A percentile compares a stretch with the other conserved stretches of the same genome.
phyloP scores from a whole-genome alignment of 2,329 filamentous ascomycete genomes.

The Aspergillus vadensis region DNA sequence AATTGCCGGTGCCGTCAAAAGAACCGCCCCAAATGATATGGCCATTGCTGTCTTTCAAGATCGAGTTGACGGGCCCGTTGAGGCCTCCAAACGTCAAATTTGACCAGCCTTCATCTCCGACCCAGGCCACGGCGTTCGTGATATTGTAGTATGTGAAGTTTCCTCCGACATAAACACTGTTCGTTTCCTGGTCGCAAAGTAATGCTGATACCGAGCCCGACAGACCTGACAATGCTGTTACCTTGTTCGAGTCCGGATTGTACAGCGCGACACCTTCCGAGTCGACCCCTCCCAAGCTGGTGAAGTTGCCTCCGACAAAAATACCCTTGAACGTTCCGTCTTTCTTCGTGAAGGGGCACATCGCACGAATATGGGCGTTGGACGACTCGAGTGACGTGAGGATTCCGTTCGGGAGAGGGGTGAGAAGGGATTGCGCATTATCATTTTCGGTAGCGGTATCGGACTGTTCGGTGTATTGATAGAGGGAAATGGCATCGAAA shows the following conservation, averaged over 20 bases:
- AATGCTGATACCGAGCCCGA: constrained; percentile 80
- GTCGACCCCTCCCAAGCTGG: constrained; percentile 74
- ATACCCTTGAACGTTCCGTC: constrained; percentile 72
- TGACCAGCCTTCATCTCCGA: constrained; percentile 66
- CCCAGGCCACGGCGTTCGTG: constrained; percentile 87
- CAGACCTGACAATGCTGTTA: constrained; percentile 77
- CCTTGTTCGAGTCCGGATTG: constrained; percentile 68
- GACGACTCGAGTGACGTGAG: constrained; percentile 73
- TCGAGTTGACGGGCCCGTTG: constrained; percentile 87
- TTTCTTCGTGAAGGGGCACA: constrained; percentile 75
- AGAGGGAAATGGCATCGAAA: constrained; percentile 88
- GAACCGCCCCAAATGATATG: constrained; percentile 90
- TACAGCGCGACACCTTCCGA: constrained; percentile 80
- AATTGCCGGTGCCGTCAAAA: constrained; percentile 86
- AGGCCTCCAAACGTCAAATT: constrained; percentile 90
- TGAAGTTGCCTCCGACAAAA: constrained; percentile 93
- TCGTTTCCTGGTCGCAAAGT: constrained; percentile 74
- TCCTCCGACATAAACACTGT: constrained; percentile 88
- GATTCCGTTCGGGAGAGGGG: constrained; percentile 80
- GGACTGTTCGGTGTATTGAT: constrained; percentile 78
- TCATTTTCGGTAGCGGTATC: constrained; percentile 64
- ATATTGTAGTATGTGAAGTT: constrained; percentile 79
- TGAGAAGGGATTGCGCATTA: constrained; percentile 78
- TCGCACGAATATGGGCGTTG: constrained; percentile 81
- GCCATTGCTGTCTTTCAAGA: constrained; percentile 74